These are phyloP conservation scores for Cladosporium phlei DNA, from an alignment of 2,329 filamentous ascomycete species.

Conservation along the genomic window DNA sequence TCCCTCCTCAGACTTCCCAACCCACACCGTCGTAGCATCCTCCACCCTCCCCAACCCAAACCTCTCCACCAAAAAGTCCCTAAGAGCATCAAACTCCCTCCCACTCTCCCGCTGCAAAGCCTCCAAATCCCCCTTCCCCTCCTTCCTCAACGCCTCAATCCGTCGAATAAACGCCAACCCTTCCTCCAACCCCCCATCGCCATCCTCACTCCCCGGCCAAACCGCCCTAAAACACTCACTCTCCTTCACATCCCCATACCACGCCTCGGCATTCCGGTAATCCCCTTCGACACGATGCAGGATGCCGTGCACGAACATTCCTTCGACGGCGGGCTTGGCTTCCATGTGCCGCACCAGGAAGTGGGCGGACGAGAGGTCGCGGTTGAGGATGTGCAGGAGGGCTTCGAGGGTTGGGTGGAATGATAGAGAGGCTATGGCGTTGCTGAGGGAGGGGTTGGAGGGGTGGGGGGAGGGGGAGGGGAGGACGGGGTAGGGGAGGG, in stretches of 20 bases:
- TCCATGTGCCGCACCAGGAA: constrained; percentile 52
- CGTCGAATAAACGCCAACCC: constrained; percentile 31
- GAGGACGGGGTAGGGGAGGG: constrained; percentile 20
- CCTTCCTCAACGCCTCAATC: constrained; percentile 37
- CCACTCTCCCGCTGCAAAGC: constrained; percentile 33
- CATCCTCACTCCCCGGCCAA: constrained; percentile 31
- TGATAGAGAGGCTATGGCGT: constrained; percentile 29
- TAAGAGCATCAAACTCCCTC: constrained; percentile 38
- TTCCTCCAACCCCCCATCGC: constrained; percentile 23
- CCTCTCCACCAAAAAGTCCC: constrained; percentile 42
- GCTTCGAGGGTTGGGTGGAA: constrained; percentile 48
- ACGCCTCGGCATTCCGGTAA: constrained; percentile 45
- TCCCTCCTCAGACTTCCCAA: constrained; percentile 38
- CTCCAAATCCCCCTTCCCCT: constrained; percentile 26
- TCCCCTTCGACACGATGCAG: constrained; percentile 50
- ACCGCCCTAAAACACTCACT: constrained; percentile 32
- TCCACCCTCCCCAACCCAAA: constrained; percentile 40
- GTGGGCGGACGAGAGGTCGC: constrained; percentile 47
- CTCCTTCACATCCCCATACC: constrained; percentile 44
- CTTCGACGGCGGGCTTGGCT: constrained; percentile 44
- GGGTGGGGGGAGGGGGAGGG: constrained; percentile 27
- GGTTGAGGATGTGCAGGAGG: constrained; percentile 48
- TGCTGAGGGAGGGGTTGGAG: constrained; percentile 22
- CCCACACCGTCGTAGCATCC: constrained; percentile 44
- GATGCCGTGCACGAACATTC: constrained; percentile 50